These are phyloP conservation scores for Botryosphaeria agaves DNA, from an alignment of 2,329 filamentous ascomycete species.

Conservation along the genomic window DNA sequence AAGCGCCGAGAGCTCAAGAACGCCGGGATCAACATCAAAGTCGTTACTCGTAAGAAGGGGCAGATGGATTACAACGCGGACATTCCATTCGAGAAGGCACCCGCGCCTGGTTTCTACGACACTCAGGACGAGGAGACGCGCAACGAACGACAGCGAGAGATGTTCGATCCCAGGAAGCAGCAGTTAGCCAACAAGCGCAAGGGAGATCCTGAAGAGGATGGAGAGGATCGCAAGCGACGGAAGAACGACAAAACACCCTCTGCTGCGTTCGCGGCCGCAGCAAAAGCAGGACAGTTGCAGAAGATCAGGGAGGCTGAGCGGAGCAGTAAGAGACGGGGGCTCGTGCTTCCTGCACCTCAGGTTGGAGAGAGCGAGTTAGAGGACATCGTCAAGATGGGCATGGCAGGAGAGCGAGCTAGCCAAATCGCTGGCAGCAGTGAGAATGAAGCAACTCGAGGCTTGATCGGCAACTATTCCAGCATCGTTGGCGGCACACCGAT, in stretches of 20 bases:
- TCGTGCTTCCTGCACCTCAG: constrained; percentile 79
- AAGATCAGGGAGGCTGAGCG: constrained; percentile 92
- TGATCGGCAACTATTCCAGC: constrained; percentile 73
- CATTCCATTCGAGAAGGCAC: constrained; percentile 90
- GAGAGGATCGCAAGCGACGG: constrained; percentile 60
- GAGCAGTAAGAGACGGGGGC: constrained; percentile 72
- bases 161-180: constrained; percentile 85
- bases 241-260: constrained; percentile 80
- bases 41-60: constrained; percentile 76
- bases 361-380: constrained; percentile 86
- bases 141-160: constrained; percentile 71
- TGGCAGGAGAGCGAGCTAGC: constrained; percentile 76
- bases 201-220: constrained; percentile 71
- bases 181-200: constrained; percentile 87
- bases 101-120: constrained; percentile 81
- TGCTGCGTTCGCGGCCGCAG: constrained; percentile 66
- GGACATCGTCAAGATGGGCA: constrained; percentile 97
- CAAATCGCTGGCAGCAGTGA: constrained; percentile 59
- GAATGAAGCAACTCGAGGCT: constrained; percentile 66
- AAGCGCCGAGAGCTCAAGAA: constrained; percentile 95
- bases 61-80: constrained; percentile 99
- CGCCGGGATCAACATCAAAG: constrained; percentile 95
- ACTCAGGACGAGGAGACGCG: constrained; percentile 62
- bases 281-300: constrained; percentile 87
- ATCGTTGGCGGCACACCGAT: constrained; percentile 75